These are phyloP conservation scores for Vitis amurensis DNA, from an alignment of 164 flowering plant species.

Conservation along the genomic window DNA sequence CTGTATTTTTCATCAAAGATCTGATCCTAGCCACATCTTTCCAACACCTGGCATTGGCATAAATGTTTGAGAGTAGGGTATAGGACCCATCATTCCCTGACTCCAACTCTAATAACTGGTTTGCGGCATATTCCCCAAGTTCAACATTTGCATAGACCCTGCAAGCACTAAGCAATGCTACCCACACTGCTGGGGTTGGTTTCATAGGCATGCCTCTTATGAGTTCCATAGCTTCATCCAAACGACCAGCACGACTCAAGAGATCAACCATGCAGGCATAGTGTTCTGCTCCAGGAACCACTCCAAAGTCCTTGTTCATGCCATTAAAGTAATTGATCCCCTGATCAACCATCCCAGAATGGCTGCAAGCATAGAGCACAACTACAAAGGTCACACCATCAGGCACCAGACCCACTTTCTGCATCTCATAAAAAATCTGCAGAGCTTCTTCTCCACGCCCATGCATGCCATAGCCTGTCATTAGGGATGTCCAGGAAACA, in stretches of 20 bases:
- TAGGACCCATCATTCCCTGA: conserved; percentile 63
- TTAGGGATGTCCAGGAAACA: conserved; percentile 81
- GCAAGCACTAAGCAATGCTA: conserved; percentile 71
- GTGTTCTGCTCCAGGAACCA: conserved; percentile 61
- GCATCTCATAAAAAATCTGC: conserved; percentile 55
- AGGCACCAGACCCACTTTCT: conserved; percentile 40
- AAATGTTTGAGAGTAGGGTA: conserved; percentile 77
- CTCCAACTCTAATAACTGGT: conserved; percentile 43
- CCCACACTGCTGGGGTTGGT: conserved; percentile 70
- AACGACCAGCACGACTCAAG: conserved; percentile 63
- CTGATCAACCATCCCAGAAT: conserved; percentile 64
- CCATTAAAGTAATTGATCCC: conserved; percentile 52
- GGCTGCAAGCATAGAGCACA: conserved; percentile 84
- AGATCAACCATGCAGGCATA: conserved; percentile 83
- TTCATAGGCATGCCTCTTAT: conserved; percentile 68
- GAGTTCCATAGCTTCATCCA: conserved; percentile 61
- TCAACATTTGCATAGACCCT: conserved; percentile 67
- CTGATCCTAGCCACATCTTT: conserved; percentile 77
- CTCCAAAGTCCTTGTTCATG: conserved; percentile 59
- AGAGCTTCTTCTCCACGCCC: conserved; percentile 77
- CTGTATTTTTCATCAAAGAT: conserved; percentile 59
- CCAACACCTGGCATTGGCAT: conserved; percentile 83
- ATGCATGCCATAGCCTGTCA: conserved; percentile 78
- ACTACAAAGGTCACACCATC: conserved; percentile 75
- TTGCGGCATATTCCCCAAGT: conserved; percentile 67